Evolutionary conservation across 2,329 filamentous ascomycete genomes (phyloP), one percentile per base, ranked within the genome.

Genomic region (Tolypocladium capitatum): DNA sequence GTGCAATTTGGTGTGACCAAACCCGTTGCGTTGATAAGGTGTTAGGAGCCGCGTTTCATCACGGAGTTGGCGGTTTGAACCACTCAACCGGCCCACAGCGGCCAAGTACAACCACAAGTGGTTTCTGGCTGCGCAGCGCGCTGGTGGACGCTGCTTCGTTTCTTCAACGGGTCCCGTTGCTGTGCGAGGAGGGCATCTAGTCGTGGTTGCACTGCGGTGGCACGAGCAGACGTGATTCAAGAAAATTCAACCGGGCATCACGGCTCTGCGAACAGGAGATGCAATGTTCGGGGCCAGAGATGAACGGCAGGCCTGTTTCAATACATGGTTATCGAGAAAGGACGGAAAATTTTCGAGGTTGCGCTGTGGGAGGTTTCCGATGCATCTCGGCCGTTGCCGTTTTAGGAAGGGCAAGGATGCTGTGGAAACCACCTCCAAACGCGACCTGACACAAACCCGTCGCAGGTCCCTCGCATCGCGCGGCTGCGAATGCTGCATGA

Each of bases 371-470:
- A 41, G 16, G 36, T 18, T 30, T 30, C 24, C 38, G n/a, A n/a
- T 18, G 38, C 24, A 11, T 30, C 16, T 30, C 27, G 6, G 24
- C 38, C 16, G n/a, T 42, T 30, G 24, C 38, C 24, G 24, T 9
- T 28, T 42, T 13, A 16, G 38, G 38, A 42, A 3, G 16, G 16
- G 24, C 38, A 28, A 30, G 38, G 24, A 5, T 28, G 16, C 24
- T 21, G n/a, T n/a, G n/a, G 28, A 44, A 21, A n/a, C n/a, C 31
- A 18, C 28, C 43, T 35, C 32, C 47, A 46, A 49, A 49, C 47
- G n/a, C 7, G 20, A 41, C 43, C 43, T 49, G 47, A 46, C 63
- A 66, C 63, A 57, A 48, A 47, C 57, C 59, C 63, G 63, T 64
- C 58, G 63, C 63, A 63, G 53, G 52, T 46, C 46, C 13, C n/a